Evolutionary conservation across 306 rosid genomes (phyloP).

Genomic region (Cicer bijugum): DNA sequence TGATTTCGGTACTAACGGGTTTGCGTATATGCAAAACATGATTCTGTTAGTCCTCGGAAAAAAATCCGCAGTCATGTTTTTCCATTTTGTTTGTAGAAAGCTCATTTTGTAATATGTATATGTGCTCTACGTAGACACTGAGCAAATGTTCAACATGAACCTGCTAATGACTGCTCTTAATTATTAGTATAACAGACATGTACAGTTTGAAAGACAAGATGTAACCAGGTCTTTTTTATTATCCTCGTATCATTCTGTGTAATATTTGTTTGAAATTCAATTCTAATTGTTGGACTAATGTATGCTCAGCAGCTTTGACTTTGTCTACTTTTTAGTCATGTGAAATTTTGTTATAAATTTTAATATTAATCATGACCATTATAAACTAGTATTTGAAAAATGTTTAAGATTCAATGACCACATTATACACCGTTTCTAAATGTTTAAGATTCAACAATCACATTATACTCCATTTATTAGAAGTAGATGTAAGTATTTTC

Average conservation of each 20-base stretch:
- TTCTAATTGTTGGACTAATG: slow-evolving; percentile 5
- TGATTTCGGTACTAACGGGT: slow-evolving; percentile 48
- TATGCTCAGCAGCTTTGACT: not conserved
- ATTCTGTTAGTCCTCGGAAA: slow-evolving; percentile 36
- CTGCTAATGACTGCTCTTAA: slow-evolving; percentile 33
- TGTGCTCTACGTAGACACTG: slow-evolving; percentile 38
- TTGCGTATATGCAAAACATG: slow-evolving; percentile 46
- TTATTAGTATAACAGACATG: slow-evolving; percentile 42
- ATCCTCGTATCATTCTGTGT: slow-evolving; percentile 41
- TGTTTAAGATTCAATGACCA: too few relatives aligned
- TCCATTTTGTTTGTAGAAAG: slow-evolving; percentile 47
- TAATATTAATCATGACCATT: too few relatives aligned
- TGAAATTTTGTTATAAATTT: not conserved
- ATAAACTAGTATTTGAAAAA: too few relatives aligned
- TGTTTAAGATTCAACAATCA: too few relatives aligned
- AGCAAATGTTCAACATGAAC: slow-evolving; percentile 30
- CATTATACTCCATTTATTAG: too few relatives aligned
- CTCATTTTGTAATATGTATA: slow-evolving; percentile 39
- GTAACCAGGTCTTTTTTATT: slow-evolving; percentile 36
- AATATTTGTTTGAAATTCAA: slow-evolving; percentile 36
- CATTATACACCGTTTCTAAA: too few relatives aligned
- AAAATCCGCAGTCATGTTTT: slow-evolving; percentile 39
- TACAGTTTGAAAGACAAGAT: slow-evolving; percentile 44
- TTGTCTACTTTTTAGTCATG: not conserved
- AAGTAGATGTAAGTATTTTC: too few relatives aligned